Conservation (phyloP, 1,139 yeast genomes). For the Sugiyamaella castrensis region DNA sequence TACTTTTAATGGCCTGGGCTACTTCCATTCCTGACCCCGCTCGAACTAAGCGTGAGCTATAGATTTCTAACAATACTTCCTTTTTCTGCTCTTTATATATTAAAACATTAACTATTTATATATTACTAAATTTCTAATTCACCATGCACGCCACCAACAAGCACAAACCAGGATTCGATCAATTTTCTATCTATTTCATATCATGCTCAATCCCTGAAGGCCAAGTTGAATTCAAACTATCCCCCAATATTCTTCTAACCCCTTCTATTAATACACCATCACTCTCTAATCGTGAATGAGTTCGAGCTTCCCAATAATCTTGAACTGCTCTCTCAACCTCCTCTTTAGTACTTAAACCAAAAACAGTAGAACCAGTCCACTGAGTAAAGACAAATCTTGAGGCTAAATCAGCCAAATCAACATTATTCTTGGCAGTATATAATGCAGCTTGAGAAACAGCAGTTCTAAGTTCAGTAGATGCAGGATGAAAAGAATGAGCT, state of each 20-base stretch:
- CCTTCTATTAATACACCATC: slow-evolving; percentile 45
- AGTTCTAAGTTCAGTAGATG: slow-evolving; percentile 53
- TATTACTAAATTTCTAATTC: too few relatives aligned
- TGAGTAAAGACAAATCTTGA: slow-evolving; percentile 67
- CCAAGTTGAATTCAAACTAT: slow-evolving; percentile 69
- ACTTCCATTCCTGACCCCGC: too few relatives aligned
- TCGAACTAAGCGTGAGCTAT: too few relatives aligned
- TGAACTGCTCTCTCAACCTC: slow-evolving; percentile 65
- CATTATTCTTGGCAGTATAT: slow-evolving; percentile 40
- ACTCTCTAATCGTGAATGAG: slow-evolving; percentile 33
- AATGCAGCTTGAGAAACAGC: slow-evolving; percentile 56
- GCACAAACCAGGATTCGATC: too few relatives aligned
- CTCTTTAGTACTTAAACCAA: slow-evolving; percentile 63
- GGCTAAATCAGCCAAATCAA: slow-evolving; percentile 78
- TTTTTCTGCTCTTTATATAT: too few relatives aligned
- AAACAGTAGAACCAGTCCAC: slow-evolving; percentile 65
- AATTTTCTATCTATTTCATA: background rate
- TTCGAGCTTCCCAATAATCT: slow-evolving; percentile 51
- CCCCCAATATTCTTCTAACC: slow-evolving; percentile 48
- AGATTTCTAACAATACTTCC: too few relatives aligned
- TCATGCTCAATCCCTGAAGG: slow-evolving; percentile 55
- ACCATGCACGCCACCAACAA: too few relatives aligned
- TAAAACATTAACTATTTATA: too few relatives aligned
- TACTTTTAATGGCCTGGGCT: too few relatives aligned
- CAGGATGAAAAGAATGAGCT: slow-evolving; percentile 83